Evolutionary conservation across 2,329 filamentous ascomycete species (phyloP).

Genomic region (Diaporthe longicolla): DNA sequence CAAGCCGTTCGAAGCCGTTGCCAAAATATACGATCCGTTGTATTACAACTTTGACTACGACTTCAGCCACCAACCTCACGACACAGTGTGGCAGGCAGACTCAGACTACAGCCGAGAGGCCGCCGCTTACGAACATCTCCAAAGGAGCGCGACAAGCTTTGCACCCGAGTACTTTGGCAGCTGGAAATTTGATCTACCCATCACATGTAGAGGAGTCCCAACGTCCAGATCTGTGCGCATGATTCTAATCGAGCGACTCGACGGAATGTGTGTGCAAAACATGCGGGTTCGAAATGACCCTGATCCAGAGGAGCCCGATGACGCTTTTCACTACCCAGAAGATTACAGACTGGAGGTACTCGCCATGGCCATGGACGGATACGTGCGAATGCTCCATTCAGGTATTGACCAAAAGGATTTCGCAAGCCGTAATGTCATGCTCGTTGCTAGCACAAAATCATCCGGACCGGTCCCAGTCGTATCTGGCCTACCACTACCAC

Average conservation of each 20-base stretch:
- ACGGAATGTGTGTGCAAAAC: not conserved
- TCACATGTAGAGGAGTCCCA: not conserved
- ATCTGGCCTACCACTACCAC: not conserved
- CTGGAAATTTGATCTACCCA: not conserved
- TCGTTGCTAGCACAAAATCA: not conserved
- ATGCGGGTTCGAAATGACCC: not conserved
- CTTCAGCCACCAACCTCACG: not conserved
- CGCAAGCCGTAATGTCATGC: not conserved
- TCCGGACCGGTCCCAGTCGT: not conserved
- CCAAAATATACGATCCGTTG: not conserved
- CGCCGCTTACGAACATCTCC: not conserved
- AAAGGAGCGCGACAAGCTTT: not conserved
- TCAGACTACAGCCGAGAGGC: not conserved
- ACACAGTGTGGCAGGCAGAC: not conserved
- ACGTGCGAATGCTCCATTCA: not conserved
- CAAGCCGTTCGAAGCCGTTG: not conserved
- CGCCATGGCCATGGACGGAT: not conserved
- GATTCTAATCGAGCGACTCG: not conserved
- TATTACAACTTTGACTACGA: not conserved
- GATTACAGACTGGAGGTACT: not conserved
- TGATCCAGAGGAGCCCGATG: not conserved
- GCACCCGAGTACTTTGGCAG: not conserved
- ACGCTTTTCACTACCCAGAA: not conserved
- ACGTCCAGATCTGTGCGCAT: not conserved
- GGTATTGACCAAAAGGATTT: not conserved